phyloP scores from a whole-genome alignment of 176 grass and related monocot species.

The Musa schizocarpa region DNA sequence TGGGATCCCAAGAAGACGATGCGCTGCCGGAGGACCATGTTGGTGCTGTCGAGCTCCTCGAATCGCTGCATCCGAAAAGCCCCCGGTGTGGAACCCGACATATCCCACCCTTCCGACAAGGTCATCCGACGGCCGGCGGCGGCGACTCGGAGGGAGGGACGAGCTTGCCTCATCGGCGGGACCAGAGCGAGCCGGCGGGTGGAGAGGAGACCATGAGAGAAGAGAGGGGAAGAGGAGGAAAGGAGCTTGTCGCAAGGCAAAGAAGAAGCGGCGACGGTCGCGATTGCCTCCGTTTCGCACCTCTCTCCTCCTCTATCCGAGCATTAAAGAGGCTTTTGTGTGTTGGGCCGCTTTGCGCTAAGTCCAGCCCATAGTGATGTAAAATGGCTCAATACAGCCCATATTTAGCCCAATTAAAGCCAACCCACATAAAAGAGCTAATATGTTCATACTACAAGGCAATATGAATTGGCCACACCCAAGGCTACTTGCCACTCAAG shows the following conservation, averaged over 20 bases:
- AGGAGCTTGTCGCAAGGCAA: background rate
- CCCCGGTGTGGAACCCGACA: background rate
- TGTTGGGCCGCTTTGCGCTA: no score
- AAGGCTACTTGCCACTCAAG: background rate
- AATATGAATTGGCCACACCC: background rate
- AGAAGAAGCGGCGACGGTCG: background rate
- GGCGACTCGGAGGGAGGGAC: background rate
- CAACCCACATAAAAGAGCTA: no score
- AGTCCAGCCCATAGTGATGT: no score
- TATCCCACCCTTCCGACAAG: constrained; percentile 10
- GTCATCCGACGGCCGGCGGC: background rate
- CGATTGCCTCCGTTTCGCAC: background rate
- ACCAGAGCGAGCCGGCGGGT: background rate
- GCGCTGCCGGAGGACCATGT: constrained; percentile 72
- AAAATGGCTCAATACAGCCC: no score
- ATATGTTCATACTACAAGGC: no score
- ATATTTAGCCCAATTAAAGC: no score
- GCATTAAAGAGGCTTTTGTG: no score
- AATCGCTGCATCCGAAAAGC: constrained; percentile 33
- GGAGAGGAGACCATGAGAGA: constrained; percentile 6
- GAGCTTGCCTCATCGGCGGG: background rate
- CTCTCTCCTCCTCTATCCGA: no score
- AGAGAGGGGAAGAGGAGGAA: background rate
- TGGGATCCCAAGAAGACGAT: constrained; percentile 76
- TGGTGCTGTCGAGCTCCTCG: constrained; percentile 61